Conservation (phyloP, 2,329 filamentous ascomycete species). For the Alternaria longipes region DNA sequence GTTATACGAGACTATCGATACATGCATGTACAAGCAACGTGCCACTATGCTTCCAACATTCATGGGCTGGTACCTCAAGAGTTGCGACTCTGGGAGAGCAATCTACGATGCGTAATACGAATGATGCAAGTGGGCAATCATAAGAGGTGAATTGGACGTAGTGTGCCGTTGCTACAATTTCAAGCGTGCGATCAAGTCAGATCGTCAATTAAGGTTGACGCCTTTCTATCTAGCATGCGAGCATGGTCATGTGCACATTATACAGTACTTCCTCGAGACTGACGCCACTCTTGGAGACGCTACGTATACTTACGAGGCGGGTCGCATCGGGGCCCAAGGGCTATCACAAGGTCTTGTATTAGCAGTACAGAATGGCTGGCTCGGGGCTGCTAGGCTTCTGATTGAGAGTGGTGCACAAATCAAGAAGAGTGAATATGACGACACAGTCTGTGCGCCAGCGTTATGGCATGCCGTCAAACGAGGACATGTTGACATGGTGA, state of each 20-base stretch:
- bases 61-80: too few species aligned
- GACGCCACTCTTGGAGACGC: not conserved
- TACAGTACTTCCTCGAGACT: not conserved
- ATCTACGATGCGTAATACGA: too few species aligned
- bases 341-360: not conserved
- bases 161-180: not conserved
- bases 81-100: too few species aligned
- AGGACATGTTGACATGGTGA: not conserved
- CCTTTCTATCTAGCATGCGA: not conserved
- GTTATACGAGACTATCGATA: too few species aligned
- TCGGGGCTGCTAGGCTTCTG: not conserved
- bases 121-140: not conserved
- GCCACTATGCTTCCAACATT: too few species aligned
- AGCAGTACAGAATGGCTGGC: not conserved
- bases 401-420: not conserved
- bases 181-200: not conserved
- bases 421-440: too few species aligned
- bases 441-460: not conserved
- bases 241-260: not conserved
- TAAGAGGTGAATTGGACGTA: not conserved
- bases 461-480: not conserved
- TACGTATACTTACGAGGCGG: not conserved
- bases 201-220: not conserved
- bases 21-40: too few species aligned
- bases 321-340: not conserved